Evolutionary conservation across 805 yeast genomes (phyloP).

Genomic region (Candida germanica): DNA sequence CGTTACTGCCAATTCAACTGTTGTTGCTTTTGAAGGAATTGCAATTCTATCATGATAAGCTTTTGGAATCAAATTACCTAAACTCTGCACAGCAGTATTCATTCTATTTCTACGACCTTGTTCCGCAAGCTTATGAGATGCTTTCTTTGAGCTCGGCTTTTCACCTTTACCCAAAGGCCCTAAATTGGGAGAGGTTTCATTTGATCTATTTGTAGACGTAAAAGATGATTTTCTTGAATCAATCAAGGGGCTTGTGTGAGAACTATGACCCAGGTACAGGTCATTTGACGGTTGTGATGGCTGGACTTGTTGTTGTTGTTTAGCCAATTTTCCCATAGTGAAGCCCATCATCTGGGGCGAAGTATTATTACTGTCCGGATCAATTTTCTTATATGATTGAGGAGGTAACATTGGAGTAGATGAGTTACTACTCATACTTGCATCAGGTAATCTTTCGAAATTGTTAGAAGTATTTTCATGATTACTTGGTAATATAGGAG

Average conservation of each 20-base stretch:
- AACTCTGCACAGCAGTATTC: constrained; percentile 79
- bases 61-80: constrained; percentile 67
- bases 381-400: constrained; percentile 26
- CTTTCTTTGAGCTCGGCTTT: constrained; percentile 49
- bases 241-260: constrained; percentile 9
- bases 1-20: constrained; percentile 82
- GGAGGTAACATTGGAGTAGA: constrained; percentile 40
- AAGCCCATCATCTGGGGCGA: constrained; percentile 43
- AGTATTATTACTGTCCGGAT: constrained; percentile 6
- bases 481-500: constrained; percentile 30
- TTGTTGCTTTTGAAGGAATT: constrained; percentile 89
- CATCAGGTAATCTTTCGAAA: constrained; percentile 31
- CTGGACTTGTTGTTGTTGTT: constrained; percentile 18
- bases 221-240: constrained; percentile 14
- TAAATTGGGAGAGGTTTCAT: constrained; percentile 22
- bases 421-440: constrained; percentile 9
- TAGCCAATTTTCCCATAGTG: constrained; percentile 44
- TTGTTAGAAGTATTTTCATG: constrained; percentile 9
- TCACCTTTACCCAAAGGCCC: constrained; percentile 20
- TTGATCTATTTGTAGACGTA: constrained; percentile 12
- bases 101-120: constrained; percentile 93
- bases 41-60: constrained; percentile 50
- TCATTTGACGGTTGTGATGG: background rate
- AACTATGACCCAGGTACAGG: background rate
- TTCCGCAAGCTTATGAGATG: constrained; percentile 88